Percentiles rank a stretch among this genome's conserved stretches.
Evolutionary conservation across 257 asterid species (phyloP).

Genomic region (Leptodermis oblonga): DNA sequence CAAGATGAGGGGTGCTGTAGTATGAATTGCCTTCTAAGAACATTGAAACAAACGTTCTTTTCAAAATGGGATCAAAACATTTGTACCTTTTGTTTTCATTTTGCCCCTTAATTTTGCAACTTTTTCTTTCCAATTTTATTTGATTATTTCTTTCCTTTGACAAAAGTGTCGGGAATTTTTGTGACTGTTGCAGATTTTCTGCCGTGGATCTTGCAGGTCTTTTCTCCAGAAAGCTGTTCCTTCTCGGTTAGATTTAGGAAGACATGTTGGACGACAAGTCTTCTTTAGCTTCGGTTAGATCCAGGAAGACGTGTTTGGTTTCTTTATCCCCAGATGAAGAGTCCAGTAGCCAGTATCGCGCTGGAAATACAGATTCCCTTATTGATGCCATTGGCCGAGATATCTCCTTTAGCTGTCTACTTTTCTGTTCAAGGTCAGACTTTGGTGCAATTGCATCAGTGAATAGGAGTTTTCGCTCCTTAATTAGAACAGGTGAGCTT

Average conservation of each 20-base stretch:
- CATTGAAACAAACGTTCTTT: too few species aligned
- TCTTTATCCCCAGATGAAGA: constrained; percentile 25
- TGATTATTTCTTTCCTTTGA: constrained; percentile 11
- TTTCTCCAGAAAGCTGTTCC: constrained; percentile 17
- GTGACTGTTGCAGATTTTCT: constrained; percentile 20
- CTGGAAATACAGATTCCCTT: constrained; percentile 52
- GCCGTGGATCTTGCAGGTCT: constrained; percentile 27
- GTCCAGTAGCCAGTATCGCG: constrained; percentile 25
- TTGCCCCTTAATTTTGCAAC: too few species aligned
- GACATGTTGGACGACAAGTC: constrained; percentile 79
- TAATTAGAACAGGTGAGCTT: constrained; percentile 66
- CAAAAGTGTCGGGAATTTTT: constrained; percentile 10
- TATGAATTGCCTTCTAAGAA: too few species aligned
- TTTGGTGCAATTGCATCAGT: constrained; percentile 77
- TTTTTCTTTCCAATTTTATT: background rate
- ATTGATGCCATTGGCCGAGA: constrained; percentile 71
- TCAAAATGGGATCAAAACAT: too few species aligned
- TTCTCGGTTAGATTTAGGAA: constrained; percentile 32
- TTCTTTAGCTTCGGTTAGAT: too few species aligned
- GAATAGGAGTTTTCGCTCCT: constrained; percentile 63
- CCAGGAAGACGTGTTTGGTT: too few species aligned
- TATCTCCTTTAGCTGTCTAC: constrained; percentile 71
- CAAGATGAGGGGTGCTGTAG: too few species aligned
- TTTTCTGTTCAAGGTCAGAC: constrained; percentile 76
- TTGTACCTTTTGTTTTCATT: background rate